A percentile compares a stretch with the other conserved stretches of the same genome.
Conservation (phyloP, 805 yeast genomes). For the Metschnikowia bowlesiae region DNA sequence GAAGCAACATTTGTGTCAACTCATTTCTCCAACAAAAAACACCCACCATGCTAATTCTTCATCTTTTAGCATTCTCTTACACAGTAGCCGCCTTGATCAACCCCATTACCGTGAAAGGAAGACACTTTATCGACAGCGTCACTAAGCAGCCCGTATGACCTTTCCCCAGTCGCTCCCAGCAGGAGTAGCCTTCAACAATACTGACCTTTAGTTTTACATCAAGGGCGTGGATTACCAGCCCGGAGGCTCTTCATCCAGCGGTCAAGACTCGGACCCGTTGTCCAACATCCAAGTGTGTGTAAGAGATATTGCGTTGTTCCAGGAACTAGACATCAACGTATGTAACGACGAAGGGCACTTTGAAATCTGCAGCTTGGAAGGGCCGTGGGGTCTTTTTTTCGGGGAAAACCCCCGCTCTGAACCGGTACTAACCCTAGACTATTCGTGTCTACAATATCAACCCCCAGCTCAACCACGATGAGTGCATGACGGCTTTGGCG, state of each 20-base stretch:
- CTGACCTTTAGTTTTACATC: constrained; percentile 53
- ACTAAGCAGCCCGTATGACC: constrained; percentile 65
- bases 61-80: neutral
- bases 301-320: constrained; percentile 76
- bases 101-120: constrained; percentile 67
- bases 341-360: constrained; percentile 8
- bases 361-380: neutral
- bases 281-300: constrained; percentile 71
- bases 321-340: constrained; percentile 74
- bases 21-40: neutral
- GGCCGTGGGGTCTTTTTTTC: neutral
- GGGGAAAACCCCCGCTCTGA: neutral
- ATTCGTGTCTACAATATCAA: constrained; percentile 84
- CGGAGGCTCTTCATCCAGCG: constrained; percentile 82
- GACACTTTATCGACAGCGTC: constrained; percentile 69
- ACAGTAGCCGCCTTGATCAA: constrained; percentile 19
- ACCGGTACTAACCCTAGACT: constrained; percentile 38
- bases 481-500: constrained; percentile 88
- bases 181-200: neutral
- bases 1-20: neutral
- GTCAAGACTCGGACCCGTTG: constrained; percentile 60
- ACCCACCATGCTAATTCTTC: neutral
- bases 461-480: constrained; percentile 77
- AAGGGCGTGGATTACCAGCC: constrained; percentile 95
- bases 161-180: neutral